Evolutionary conservation across 2,329 filamentous ascomycete species (phyloP).

Genomic region (Karstenula rhodostoma): DNA sequence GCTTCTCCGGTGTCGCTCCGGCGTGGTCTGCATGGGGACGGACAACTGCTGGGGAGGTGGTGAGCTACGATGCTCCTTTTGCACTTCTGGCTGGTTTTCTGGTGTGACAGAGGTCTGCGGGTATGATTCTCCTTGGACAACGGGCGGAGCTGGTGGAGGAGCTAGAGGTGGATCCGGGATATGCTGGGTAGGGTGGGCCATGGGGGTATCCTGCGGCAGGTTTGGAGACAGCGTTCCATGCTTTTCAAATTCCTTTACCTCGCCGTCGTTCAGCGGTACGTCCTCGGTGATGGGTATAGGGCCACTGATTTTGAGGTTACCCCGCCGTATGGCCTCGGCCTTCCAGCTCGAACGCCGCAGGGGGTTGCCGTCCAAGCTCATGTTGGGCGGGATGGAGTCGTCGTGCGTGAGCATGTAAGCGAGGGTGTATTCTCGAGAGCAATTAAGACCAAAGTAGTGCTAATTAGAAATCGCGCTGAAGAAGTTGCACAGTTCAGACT

Average conservation of each 20-base stretch:
- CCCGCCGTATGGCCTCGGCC: constrained; percentile 49
- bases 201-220: constrained; percentile 25
- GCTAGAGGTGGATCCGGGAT: constrained; percentile 25
- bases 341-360: constrained; percentile 50
- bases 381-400: constrained; percentile 39
- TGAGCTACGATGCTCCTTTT: constrained; percentile 19
- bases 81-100: constrained; percentile 16
- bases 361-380: constrained; percentile 35
- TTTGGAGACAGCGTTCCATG: constrained; percentile 24
- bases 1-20: constrained; percentile 36
- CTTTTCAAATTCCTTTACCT: constrained; percentile 42
- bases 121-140: constrained; percentile 10
- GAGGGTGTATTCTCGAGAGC: constrained; percentile 20
- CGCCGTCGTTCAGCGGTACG: constrained; percentile 44
- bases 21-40: constrained; percentile 33
- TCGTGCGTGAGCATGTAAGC: constrained; percentile 46
- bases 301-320: constrained; percentile 49
- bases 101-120: constrained; percentile 2
- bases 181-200: constrained; percentile 25
- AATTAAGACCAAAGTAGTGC: constrained; percentile 15
- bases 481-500: constrained; percentile 3
- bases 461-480: neutral
- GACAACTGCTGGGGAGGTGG: constrained; percentile 33
- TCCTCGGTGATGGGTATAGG: constrained; percentile 50
- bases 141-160: constrained; percentile 22